Base-by-base conservation (phyloP, 2,329 filamentous ascomycete species). In the Paecilomyces dactylethromorphus region DNA sequence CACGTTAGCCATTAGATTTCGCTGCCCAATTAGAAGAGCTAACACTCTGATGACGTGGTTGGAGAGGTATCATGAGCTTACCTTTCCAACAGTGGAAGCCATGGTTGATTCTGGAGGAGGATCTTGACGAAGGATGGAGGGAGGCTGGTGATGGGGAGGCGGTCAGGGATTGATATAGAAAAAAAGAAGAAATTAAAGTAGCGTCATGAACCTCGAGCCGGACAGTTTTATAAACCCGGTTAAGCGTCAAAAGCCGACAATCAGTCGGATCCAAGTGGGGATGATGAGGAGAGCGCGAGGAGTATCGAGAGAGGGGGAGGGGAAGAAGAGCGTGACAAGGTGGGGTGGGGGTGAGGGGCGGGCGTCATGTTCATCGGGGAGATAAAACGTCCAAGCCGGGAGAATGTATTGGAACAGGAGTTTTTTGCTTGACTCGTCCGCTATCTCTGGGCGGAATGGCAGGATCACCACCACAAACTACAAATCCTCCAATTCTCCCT, bases 51-150 rank as follows among this genome's bases (percentile, higher is more conserved):
- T n/a, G 39, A n/a, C 18, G 18, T 18, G 35, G 15, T 7, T 45
- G 18, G 35, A n/a, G 18, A n/a, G 8, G 15, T 18, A 45, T 18
- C 8, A 8, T 18, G n/a, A 31, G 60, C 68, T 66, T 69, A 81
- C 80, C 79, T 83, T 80, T 78, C 83, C 83, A 65, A 81, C 81
- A 59, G 83, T 85, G 70, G 78, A 76, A 59, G 80, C 76, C 81
- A 84, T 84, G 39, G 39, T 58, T 78, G 65, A 26, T 56, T 51
- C 22, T 18, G n/a, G 15, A 18, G 55, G 59, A 45, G 26, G 56
- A 50, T 13, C 35, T 49, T 13, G 29, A 31, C n/a, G 49, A 22
- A 26, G 55, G 32, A 59, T 24, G 53, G 35, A 29, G 54, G 51
- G 59, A 22, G 12, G 35, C n/a, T 15, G 29, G 6, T 54, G 58